A percentile compares a stretch with the other conserved stretches of the same genome.
Evolutionary conservation across 306 rosid genomes (phyloP).

Genomic region (Vachellia collinsii): DNA sequence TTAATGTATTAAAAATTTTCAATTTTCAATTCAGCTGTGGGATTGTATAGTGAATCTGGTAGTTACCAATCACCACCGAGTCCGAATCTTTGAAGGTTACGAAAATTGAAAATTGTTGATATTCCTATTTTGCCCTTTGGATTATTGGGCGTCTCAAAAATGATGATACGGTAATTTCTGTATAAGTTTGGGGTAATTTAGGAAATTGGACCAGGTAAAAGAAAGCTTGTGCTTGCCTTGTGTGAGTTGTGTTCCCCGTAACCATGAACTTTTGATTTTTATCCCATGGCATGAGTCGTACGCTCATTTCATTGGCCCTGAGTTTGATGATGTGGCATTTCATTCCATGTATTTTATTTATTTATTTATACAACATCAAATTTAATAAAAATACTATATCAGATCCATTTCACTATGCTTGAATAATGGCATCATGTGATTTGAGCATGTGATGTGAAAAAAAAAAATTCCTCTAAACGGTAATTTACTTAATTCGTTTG

Average conservation of each 20-base stretch:
- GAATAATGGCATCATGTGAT: too few relatives aligned
- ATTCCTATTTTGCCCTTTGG: neutral
- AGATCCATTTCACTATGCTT: too few relatives aligned
- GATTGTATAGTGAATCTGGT: constrained; percentile 15
- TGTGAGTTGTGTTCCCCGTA: neutral
- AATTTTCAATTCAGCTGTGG: too few relatives aligned
- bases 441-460: too few relatives aligned
- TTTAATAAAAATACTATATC: neutral
- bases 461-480: too few relatives aligned
- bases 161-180: too few relatives aligned
- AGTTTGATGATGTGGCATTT: neutral
- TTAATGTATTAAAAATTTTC: too few relatives aligned
- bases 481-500: too few relatives aligned
- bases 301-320: neutral
- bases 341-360: neutral
- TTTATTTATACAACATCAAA: neutral
- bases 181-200: neutral
- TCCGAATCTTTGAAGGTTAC: neutral
- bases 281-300: neutral
- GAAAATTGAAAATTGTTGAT: neutral
- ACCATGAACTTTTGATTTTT: neutral
- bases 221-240: neutral
- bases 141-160: neutral
- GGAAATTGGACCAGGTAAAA: neutral
- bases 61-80: neutral